Base-by-base conservation (phyloP, 2,329 filamentous ascomycete genomes). In the Epichloe brachyelytri region DNA sequence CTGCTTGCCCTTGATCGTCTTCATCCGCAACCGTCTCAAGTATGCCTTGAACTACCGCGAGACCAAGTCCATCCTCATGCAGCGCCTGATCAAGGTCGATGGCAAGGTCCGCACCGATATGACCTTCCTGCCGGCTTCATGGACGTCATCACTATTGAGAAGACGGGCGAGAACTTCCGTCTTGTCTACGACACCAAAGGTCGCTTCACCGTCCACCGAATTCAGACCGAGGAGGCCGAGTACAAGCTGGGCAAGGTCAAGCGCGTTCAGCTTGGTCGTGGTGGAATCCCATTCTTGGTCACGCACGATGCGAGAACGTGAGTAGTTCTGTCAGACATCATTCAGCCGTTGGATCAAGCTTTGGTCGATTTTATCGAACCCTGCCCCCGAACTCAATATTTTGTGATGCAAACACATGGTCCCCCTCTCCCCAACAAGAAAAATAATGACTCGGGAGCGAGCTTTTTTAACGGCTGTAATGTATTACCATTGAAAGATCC, bases 241-340 rank as follows among this genome's bases (percentile, higher is more conserved):
- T 98, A 96, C 88, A 98, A 98, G 86, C 82, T 98, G 67, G 90
- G 90, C 82, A 98, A 97, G 83, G 93, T 98, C 80, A 96, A 96
- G 88, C 86, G 91, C 69, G 93, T 98, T 59, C 93, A 98, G 82
- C 83, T 98, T 68, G 93, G 93, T 81, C 91, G 89, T 77, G 94
- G 93, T 78, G 93, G 90, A 80, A 95, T 98, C 85, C 93, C 93
- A 94, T 98, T 95, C 90, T 96, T 97, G 89, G 93, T 98, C 88
- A 98, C 93, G 90, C 93, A 98, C 88, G 93, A 98, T 93, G 93
- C 93, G 79, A 86, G 93, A 89, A 98, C 93, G 91, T 98, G 81
- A 95, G 91, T 97, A 49, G 52, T 54, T 86, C 82, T 85, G 77
- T 82, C 78, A 81, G 77, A 86, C 86, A 88, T 96, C 90, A 93